Evolutionary conservation across 2,329 filamentous ascomycete species (phyloP), one percentile per base, ranked within the genome.

Genomic region (Penicillium capsulatum): DNA sequence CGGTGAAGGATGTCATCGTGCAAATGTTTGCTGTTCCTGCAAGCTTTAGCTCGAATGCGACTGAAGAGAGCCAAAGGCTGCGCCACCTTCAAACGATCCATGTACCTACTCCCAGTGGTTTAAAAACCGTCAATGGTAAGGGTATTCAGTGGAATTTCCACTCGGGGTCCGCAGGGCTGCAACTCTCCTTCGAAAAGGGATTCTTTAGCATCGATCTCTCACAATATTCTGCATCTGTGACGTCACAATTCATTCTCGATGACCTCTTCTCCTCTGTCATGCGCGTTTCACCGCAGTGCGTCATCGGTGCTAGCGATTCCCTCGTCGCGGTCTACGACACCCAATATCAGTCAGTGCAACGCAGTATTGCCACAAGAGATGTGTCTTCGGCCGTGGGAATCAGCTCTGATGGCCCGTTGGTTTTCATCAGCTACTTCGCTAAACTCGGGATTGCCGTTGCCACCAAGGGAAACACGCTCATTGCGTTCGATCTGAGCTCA

Each of bases 331-430:
- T 73, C 5, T 69, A 71, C 38, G 68, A 72, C 47, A 65, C 69
- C n/a, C 65, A 68, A 33, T 73, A 69, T 47, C 61, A 66, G 44
- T 70, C 70, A 1, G 56, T 71, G 10, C 69, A 71, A 45, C 64
- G 66, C 36, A 65, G 63, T 37, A 63, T 69, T 36, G 44, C 62
- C 10, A 42, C 61, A 9, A 35, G 50, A n/a, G 53, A 64, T 42
- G 39, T 68, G 26, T 47, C 52, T n/a, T 45, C 57, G n/a, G 47
- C 47, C 10, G 47, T 45, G 30, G 47, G 40, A 15, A 47, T 51
- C 5, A 51, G 44, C 11, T 50, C 44, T 24, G 43, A 53, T 42
- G 51, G 51, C 9, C 54, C 56, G 7, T 54, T 65, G 11, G 50
- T 51, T 8, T 69, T 71, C 40, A 55, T 71, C 34, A 63, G 63